Conservation (phyloP, 148 eudicot genomes). For the Bassia scoparia region DNA sequence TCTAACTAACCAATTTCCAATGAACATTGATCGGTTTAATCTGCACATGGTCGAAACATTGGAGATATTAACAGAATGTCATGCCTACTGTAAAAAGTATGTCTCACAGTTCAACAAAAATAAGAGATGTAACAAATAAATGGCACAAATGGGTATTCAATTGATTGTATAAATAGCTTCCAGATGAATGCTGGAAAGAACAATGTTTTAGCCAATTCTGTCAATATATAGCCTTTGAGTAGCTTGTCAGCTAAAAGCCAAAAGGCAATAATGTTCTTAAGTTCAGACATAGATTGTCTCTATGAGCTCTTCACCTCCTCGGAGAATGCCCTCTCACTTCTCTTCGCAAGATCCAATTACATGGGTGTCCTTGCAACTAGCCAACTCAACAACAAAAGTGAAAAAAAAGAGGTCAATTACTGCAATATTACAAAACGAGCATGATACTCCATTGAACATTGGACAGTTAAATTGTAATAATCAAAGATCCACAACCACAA, state of each 20-base stretch:
- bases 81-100: neutral
- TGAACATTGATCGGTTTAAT: neutral
- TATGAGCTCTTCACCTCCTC: conserved; percentile 25
- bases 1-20: no score
- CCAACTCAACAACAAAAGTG: neutral
- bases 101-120: neutral
- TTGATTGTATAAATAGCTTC: neutral
- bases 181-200: conserved; percentile 2
- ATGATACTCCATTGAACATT: neutral
- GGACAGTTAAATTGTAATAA: neutral
- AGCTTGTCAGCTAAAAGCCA: neutral
- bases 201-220: neutral
- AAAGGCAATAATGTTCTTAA: neutral
- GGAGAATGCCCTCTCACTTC: conserved; percentile 63
- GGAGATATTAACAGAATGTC: no score
- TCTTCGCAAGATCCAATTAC: conserved; percentile 63
- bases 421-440: neutral
- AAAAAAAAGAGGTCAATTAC: neutral
- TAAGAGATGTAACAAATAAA: neutral
- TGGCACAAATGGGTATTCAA: neutral
- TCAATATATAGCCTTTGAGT: neutral
- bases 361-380: conserved; percentile 70
- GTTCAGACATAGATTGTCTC: neutral
- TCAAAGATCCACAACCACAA: conserved; percentile 37
- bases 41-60: neutral